phyloP scores from a whole-genome alignment of 106 monocot species.

The Dendrobium huoshanense region DNA sequence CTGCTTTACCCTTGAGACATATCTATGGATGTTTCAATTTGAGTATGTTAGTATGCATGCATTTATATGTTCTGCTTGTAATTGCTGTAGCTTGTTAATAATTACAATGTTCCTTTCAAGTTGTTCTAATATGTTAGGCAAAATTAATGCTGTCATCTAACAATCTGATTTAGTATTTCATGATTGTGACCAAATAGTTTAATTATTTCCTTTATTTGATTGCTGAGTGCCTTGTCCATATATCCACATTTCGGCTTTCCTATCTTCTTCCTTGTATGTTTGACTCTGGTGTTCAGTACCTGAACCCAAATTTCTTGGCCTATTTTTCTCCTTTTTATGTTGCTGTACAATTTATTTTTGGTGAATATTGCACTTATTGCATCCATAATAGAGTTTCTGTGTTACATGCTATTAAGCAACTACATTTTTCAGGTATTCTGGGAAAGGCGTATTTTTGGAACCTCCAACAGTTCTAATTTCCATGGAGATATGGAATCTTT shows the following conservation, averaged over 20 bases:
- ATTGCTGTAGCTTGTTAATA: too few species aligned
- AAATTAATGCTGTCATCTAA: too few species aligned
- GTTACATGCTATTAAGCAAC: background rate
- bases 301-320: background rate
- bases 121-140: too few species aligned
- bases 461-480: slow-evolving; percentile 59
- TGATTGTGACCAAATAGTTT: background rate
- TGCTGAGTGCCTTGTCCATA: background rate
- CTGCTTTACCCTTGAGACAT: too few species aligned
- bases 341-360: too few species aligned
- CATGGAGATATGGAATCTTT: slow-evolving; percentile 50
- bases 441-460: slow-evolving; percentile 85
- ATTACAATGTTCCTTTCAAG: too few species aligned
- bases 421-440: slow-evolving; percentile 67
- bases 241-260: background rate
- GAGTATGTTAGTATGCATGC: too few species aligned
- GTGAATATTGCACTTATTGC: too few species aligned
- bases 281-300: background rate
- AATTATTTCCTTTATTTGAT: background rate
- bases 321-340: background rate
- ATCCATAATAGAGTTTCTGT: background rate
- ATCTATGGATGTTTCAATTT: too few species aligned
- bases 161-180: background rate
- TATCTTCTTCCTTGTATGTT: background rate
- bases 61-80: too few species aligned